These are phyloP conservation scores for Eucalyptus erythrocorys DNA, from an alignment of 345 rosid genomes.

Conservation along the genomic window DNA sequence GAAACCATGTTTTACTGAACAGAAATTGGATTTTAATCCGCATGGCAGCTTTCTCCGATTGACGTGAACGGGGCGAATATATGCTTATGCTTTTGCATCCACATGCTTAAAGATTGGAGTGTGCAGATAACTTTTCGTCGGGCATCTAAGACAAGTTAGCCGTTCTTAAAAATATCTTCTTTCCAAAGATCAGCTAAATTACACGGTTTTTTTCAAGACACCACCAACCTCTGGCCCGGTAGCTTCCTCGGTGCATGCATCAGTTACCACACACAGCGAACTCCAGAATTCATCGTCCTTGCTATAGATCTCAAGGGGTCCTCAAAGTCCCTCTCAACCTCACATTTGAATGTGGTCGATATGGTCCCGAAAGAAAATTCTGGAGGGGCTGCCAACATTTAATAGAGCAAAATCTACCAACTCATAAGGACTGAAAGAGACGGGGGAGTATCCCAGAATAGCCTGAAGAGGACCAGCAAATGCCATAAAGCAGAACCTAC, in stretches of 20 bases:
- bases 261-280: background rate
- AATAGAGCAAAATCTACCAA: background rate
- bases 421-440: background rate
- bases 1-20: background rate
- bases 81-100: background rate
- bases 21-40: background rate
- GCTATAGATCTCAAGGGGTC: background rate
- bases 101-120: background rate
- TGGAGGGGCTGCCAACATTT: background rate
- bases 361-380: background rate
- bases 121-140: background rate
- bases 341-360: background rate
- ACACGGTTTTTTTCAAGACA: background rate
- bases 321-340: background rate
- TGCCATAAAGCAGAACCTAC: background rate
- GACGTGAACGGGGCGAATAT: background rate
- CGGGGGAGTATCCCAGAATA: background rate
- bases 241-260: background rate
- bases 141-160: background rate
- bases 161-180: background rate
- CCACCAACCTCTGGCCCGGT: background rate
- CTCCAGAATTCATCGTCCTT: background rate
- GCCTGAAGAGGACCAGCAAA: background rate
- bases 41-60: background rate
- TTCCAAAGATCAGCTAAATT: background rate